Conservation (phyloP, 2,329 filamentous ascomycete genomes). For the Rachicladosporium sp. region DNA sequence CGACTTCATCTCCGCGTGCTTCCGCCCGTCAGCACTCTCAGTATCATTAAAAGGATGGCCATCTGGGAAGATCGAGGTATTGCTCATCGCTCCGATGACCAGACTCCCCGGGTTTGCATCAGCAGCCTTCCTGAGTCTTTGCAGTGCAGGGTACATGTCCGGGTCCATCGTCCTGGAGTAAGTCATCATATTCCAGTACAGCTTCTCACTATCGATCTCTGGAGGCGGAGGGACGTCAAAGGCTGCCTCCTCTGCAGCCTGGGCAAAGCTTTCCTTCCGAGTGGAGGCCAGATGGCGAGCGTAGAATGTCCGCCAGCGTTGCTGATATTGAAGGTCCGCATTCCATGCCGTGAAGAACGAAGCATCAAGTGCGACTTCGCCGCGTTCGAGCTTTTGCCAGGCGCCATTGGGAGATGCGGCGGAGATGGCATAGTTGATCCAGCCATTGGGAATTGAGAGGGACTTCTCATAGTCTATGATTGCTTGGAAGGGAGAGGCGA, state of each 20-base stretch:
- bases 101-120: slow-evolving; percentile 34
- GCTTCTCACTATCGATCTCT: slow-evolving; percentile 57
- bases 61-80: slow-evolving; percentile 76
- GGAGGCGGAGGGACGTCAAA: slow-evolving; percentile 49
- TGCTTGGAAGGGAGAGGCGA: slow-evolving; percentile 80
- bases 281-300: slow-evolving; percentile 11
- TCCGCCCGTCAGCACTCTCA: slow-evolving; percentile 24
- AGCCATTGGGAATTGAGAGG: slow-evolving; percentile 68
- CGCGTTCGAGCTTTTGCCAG: slow-evolving; percentile 82
- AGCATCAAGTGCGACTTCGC: slow-evolving; percentile 62
- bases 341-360: slow-evolving; percentile 68
- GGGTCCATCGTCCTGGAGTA: slow-evolving; percentile 60
- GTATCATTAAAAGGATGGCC: slow-evolving; percentile 54
- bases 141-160: slow-evolving; percentile 75
- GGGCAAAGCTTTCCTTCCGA: slow-evolving; percentile 31
- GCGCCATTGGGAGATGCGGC: slow-evolving; percentile 62
- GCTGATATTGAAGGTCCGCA: slow-evolving; percentile 53
- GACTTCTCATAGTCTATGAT: slow-evolving; percentile 81
- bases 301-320: slow-evolving; percentile 55
- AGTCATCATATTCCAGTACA: slow-evolving; percentile 90
- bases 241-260: slow-evolving; percentile 18
- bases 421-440: slow-evolving; percentile 84
- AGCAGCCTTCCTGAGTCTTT: slow-evolving; percentile 42
- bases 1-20: slow-evolving; percentile 42
- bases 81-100: slow-evolving; percentile 72